Conservation (phyloP, 805 yeast species). For the Trichomonascus vanleenenianus region DNA sequence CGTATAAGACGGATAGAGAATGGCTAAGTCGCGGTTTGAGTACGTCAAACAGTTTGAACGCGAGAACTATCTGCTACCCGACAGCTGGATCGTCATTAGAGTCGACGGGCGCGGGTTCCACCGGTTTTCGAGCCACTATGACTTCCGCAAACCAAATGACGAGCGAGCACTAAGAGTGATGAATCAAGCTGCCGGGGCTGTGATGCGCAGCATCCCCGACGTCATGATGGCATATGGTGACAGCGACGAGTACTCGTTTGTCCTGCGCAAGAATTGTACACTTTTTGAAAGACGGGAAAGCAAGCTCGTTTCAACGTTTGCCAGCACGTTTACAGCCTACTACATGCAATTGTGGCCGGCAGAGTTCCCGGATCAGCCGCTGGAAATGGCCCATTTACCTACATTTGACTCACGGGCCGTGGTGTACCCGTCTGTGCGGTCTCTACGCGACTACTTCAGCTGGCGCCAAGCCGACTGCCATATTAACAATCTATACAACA, state of each 20-base stretch:
- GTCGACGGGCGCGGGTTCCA: conserved; percentile 95
- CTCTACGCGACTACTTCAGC: conserved; percentile 70
- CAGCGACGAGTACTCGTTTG: conserved; percentile 88
- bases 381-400: conserved; percentile 55
- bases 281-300: conserved; percentile 77
- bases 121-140: conserved; percentile 63
- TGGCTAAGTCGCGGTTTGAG: conserved; percentile 51
- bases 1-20: not conserved
- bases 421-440: conserved; percentile 56
- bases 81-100: conserved; percentile 73
- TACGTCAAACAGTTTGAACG: conserved; percentile 79
- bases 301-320: conserved; percentile 75
- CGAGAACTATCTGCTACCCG: conserved; percentile 65
- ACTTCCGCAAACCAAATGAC: conserved; percentile 87
- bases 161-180: conserved; percentile 63
- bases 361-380: conserved; percentile 43
- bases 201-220: conserved; percentile 62
- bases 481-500: conserved; percentile 88
- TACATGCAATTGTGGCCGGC: conserved; percentile 63
- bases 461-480: conserved; percentile 97
- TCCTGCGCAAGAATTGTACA: conserved; percentile 53
- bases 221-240: conserved; percentile 84
- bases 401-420: conserved; percentile 90
- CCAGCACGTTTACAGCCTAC: conserved; percentile 70
- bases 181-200: conserved; percentile 68